phyloP scores from a whole-genome alignment of 371 early-diverging fungal species.

The Mucor indicus region DNA sequence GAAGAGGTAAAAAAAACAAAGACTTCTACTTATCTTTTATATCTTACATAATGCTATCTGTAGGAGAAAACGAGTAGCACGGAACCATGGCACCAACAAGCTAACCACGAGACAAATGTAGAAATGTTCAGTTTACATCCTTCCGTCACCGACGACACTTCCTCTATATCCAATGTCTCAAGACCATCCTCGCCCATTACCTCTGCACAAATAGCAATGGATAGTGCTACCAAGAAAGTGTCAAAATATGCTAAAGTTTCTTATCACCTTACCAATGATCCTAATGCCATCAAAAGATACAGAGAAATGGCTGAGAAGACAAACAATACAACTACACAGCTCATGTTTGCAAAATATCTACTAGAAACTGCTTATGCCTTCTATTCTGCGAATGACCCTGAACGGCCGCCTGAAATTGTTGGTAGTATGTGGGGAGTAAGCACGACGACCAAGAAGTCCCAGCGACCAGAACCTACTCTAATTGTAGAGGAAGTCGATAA shows the following conservation, averaged over 20 bases:
- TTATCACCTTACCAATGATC: conserved; percentile 56
- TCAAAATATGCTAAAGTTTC: conserved; percentile 43
- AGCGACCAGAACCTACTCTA: conserved; percentile 9
- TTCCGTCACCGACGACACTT: no score
- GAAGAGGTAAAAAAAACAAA: no score
- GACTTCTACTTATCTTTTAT: no score
- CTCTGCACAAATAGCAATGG: conserved; percentile 4
- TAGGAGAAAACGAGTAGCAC: no score
- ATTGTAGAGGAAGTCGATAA: no score
- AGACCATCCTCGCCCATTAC: conserved; percentile 2
- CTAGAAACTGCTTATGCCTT: conserved; percentile 45
- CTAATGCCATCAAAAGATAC: conserved; percentile 55
- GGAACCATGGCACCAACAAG: no score
- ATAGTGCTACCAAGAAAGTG: not conserved
- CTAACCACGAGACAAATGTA: no score
- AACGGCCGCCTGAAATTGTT: not conserved
- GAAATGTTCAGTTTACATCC: no score
- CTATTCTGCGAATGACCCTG: not conserved
- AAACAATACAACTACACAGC: conserved; percentile 73
- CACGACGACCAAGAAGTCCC: conserved; percentile 4
- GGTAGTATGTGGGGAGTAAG: conserved; percentile 19
- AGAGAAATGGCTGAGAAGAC: conserved; percentile 71
- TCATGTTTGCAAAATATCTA: conserved; percentile 81
- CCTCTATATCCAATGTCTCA: no score
- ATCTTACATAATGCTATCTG: no score